Percentiles rank a stretch among this genome's conserved stretches.
Conservation (phyloP, 176 grass and related monocot genomes). For the Zoysia japonica region DNA sequence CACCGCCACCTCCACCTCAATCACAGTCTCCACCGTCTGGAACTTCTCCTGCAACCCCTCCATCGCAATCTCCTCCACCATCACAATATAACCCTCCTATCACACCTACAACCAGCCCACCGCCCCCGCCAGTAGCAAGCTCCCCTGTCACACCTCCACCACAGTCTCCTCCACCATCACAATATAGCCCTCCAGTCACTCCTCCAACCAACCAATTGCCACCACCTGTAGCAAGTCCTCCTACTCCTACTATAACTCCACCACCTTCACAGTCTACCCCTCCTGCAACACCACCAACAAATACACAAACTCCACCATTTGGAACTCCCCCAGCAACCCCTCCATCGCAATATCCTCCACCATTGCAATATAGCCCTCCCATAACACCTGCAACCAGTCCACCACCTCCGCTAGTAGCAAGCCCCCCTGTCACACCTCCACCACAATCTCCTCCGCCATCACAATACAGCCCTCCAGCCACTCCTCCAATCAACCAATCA, state of each 20-base stretch:
- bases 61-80: background rate
- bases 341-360: background rate
- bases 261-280: background rate
- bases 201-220: background rate
- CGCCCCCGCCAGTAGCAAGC: too few species aligned
- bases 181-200: background rate
- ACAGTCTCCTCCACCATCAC: background rate
- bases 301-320: background rate
- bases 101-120: background rate
- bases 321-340: background rate
- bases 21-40: background rate
- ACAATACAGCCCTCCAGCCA: background rate
- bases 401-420: background rate
- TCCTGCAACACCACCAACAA: background rate
- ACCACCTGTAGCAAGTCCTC: background rate
- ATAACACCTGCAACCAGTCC: background rate
- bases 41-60: background rate
- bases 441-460: background rate
- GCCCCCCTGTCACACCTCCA: background rate
- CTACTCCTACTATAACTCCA: background rate
- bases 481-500: background rate
- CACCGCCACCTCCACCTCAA: background rate
- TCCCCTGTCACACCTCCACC: too few species aligned
- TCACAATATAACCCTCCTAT: background rate
- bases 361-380: background rate